Base-by-base conservation (phyloP, 2,329 filamentous ascomycete species). In the Exophiala sideris region DNA sequence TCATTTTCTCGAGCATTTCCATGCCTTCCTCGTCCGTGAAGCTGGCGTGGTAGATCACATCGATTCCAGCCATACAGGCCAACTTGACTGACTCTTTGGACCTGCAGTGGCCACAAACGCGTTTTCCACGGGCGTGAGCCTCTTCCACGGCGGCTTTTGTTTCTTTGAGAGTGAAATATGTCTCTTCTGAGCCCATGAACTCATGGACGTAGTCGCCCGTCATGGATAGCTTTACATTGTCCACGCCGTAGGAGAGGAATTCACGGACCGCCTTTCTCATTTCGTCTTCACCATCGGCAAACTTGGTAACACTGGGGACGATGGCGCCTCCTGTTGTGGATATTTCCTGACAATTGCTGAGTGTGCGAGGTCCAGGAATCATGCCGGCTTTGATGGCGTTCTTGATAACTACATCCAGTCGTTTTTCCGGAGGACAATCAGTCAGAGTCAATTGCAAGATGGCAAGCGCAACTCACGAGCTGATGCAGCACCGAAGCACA, bases 191-290 rank as follows among this genome's bases (percentile, higher is more conserved):
- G 32, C 48, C 48, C 48, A 50, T 50, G 29, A 41, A 44, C 5
- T 39, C 39, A 24, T 50, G 48, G 5, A 50, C 48, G 32, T 50
- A 50, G 39, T 50, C 48, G 5, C 48, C 48, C 3, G 48, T 50
- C 48, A 50, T 50, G 40, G 39, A 44, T 20, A 50, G 48, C 14
- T 50, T 50, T 38, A 50, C 45, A 33, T 50, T 50, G 8, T 50
- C 48, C 5, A 20, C 48, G 7, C 48, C 48, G 5, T 44, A 21
- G 9, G 42, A 39, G 32, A 50, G 21, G 18, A 44, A 50, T 18
- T 50, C 39, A 11, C 48, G 48, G 3, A 35, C 48, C 4, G 39
- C 45, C 18, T 32, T 35, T 8, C 48, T 39, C 48, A 50, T 50
- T 16, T 39, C 48, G 16, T 50, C 48, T 33, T 50, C 48, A 29